Evolutionary conservation across 176 grass and related monocot genomes (phyloP).

Genomic region (Zea luxurians): DNA sequence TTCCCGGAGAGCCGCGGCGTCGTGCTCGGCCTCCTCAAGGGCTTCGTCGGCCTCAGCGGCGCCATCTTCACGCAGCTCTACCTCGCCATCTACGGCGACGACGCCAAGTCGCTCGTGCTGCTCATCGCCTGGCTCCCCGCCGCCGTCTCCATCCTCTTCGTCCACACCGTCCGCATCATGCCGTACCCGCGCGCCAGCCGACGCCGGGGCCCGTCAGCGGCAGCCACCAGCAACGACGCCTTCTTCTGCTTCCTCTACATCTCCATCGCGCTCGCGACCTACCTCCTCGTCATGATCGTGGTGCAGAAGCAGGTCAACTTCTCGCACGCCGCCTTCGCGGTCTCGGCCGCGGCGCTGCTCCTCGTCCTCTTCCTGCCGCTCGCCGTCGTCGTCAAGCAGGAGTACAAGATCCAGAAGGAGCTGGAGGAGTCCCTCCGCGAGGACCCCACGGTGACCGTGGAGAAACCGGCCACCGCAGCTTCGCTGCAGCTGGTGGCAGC

Average conservation of each 20-base stretch:
- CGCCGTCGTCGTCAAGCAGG: slow-evolving; percentile 60
- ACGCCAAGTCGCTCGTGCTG: slow-evolving; percentile 79
- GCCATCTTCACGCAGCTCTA: slow-evolving; percentile 91
- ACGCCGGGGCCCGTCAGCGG: neutral
- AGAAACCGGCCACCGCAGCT: neutral
- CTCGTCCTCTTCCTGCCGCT: slow-evolving; percentile 65
- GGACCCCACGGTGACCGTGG: slow-evolving; percentile 32
- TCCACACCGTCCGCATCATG: slow-evolving; percentile 73
- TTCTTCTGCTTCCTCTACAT: slow-evolving; percentile 87
- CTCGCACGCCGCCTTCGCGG: slow-evolving; percentile 40
- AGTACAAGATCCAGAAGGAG: slow-evolving; percentile 44
- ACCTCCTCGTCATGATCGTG: slow-evolving; percentile 65
- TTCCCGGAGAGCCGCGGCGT: slow-evolving; percentile 77
- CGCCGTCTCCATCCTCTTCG: slow-evolving; percentile 65
- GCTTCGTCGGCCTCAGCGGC: slow-evolving; percentile 77
- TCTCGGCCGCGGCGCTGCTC: slow-evolving; percentile 43
- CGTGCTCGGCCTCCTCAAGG: slow-evolving; percentile 73
- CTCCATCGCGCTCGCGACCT: slow-evolving; percentile 61
- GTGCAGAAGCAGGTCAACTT: slow-evolving; percentile 49
- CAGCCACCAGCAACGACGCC: slow-evolving; percentile 29
- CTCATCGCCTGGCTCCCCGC: slow-evolving; percentile 80
- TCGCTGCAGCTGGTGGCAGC: neutral
- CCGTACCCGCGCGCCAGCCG: neutral
- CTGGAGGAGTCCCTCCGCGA: slow-evolving; percentile 26
- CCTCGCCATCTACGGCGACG: slow-evolving; percentile 64